Evolutionary conservation across 2,329 filamentous ascomycete species (phyloP).

Genomic region (Paecilomyces niveus): DNA sequence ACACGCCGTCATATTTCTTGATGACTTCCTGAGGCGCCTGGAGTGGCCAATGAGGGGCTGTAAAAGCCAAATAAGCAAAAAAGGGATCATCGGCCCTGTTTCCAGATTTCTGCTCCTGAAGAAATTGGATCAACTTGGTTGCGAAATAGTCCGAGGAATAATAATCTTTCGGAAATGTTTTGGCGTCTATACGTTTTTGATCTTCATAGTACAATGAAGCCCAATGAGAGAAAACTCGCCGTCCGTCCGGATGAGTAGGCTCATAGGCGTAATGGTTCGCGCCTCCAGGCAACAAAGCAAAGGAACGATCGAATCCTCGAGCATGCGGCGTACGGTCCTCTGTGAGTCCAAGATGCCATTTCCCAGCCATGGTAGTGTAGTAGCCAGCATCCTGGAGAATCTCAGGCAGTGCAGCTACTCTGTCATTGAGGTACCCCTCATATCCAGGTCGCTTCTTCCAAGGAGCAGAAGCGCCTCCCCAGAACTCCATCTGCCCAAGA

Average conservation of each 20-base stretch:
- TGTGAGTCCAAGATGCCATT: slow-evolving; percentile 58
- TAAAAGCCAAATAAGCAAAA: slow-evolving; percentile 56
- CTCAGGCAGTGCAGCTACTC: slow-evolving; percentile 53
- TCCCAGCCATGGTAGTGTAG: slow-evolving; percentile 54
- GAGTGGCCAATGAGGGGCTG: slow-evolving; percentile 58
- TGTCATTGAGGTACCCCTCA: slow-evolving; percentile 57
- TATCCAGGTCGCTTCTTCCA: slow-evolving; percentile 51
- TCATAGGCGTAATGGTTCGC: slow-evolving; percentile 53
- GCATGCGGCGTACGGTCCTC: slow-evolving; percentile 50
- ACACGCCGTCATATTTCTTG: slow-evolving; percentile 53
- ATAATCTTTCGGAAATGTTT: slow-evolving; percentile 44
- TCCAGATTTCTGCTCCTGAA: neutral
- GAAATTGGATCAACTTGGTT: slow-evolving; percentile 13
- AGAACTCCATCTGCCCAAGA: slow-evolving; percentile 45
- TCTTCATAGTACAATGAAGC: slow-evolving; percentile 35
- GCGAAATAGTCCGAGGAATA: slow-evolving; percentile 50
- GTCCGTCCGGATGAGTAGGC: slow-evolving; percentile 33
- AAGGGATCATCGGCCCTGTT: slow-evolving; percentile 39
- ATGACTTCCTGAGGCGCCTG: slow-evolving; percentile 52
- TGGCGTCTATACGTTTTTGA: slow-evolving; percentile 25
- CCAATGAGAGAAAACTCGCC: slow-evolving; percentile 35
- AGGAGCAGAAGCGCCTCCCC: slow-evolving; percentile 47
- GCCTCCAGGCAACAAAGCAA: slow-evolving; percentile 55
- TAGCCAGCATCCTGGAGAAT: slow-evolving; percentile 54
- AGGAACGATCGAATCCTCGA: slow-evolving; percentile 54